These are phyloP conservation scores for Nicotiana obtusifolia DNA, from an alignment of 257 asterid genomes.

Conservation along the genomic window DNA sequence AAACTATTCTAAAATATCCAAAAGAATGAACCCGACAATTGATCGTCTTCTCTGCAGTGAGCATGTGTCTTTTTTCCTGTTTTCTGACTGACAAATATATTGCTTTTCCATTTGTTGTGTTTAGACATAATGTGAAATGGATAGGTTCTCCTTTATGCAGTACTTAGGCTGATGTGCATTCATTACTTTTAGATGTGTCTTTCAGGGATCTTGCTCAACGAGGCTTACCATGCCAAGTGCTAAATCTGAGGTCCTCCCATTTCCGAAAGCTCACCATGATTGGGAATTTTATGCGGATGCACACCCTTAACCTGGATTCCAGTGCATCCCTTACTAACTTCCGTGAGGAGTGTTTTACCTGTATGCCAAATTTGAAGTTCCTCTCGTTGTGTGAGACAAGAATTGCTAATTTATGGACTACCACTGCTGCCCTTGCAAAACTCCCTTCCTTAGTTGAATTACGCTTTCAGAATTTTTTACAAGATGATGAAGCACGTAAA, in stretches of 20 bases:
- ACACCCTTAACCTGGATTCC: constrained; percentile 74
- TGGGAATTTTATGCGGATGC: constrained; percentile 58
- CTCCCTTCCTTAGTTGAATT: constrained; percentile 75
- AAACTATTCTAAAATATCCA: not conserved
- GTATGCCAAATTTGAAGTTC: constrained; percentile 71
- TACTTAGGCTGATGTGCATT: constrained; percentile 4
- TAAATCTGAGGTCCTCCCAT: constrained; percentile 70
- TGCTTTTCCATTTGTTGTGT: not conserved
- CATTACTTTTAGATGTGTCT: constrained; percentile 20
- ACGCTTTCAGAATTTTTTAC: constrained; percentile 61
- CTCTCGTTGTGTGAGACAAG: constrained; percentile 87
- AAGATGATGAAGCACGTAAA: constrained; percentile 24
- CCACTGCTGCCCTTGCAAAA: constrained; percentile 68
- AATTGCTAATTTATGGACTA: constrained; percentile 83
- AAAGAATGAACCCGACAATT: not conserved
- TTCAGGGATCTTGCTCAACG: constrained; percentile 77
- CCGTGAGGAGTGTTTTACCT: constrained; percentile 73
- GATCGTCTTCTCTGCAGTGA: not conserved
- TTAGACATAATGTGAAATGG: not conserved
- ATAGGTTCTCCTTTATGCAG: not conserved
- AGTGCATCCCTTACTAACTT: constrained; percentile 79
- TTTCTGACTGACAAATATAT: not conserved
- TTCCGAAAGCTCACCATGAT: constrained; percentile 75
- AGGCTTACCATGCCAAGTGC: constrained; percentile 70
- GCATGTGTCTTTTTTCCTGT: not conserved